Base-by-base conservation (phyloP, 2,329 filamentous ascomycete species). In the Colletotrichum sp. region DNA sequence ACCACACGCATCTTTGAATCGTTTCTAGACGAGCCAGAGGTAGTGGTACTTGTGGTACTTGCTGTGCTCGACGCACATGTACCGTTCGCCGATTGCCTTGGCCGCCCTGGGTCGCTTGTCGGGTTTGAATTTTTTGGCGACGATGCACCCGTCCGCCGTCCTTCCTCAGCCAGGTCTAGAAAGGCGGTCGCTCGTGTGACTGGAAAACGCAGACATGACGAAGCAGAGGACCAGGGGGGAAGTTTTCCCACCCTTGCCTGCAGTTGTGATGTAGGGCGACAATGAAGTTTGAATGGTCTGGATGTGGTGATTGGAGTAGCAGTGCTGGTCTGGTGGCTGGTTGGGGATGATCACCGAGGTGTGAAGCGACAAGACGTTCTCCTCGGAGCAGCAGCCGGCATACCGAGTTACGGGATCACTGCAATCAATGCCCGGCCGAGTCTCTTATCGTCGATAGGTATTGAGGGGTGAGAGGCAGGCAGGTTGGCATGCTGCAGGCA, bases 21-120 rank as follows among this genome's bases (percentile, higher is more conserved):
- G 57, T 16, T 21, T 59, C 49, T 26, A 21, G 49, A 36, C 28
- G 34, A 60, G 26, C 16, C 30, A 16, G 32, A 75, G 55, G 75
- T 76, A 76, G 71, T 30, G 34, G 71, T 76, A 76, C 75, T 60
- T 70, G 49, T 10, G 44, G 36, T 70, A 76, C 74, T n/a, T 64
- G 39, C 18, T 12, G 32, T n/a, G 12, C 30, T 63, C 12, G n/a
- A 39, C 24, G 8, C 18, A 15, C 28, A 49, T 52, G 73, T 73
- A 76, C 73, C 59, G 39, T 65, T 65, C 28, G 64, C 39, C 24
- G 44, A 21, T 24, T 44, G 30, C 18, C 55, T 55, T 67, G 55
- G 36, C 52, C n/a, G 62, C 30, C 68, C 69, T 67, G 39, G 15
- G 32, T 39, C 34, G 30, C 63, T 72, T 60, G 28, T 52, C 28